Evolutionary conservation across 768 basidiomycete genomes (phyloP).

Genomic region (Tubosaeta sp.): DNA sequence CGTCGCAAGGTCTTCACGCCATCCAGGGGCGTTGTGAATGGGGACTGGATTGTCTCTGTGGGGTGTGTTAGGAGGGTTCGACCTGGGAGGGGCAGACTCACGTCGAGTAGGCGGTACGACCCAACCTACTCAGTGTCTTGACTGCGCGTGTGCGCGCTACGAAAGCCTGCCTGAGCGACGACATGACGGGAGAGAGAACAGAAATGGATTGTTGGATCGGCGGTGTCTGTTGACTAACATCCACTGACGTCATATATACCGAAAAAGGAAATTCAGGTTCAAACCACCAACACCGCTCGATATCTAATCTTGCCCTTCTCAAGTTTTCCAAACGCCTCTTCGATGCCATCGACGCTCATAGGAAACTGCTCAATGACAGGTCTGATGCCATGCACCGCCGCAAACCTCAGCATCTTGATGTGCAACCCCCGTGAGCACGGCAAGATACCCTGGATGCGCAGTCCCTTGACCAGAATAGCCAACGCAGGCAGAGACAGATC

Average conservation of each 20-base stretch:
- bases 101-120: too few species aligned
- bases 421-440: constrained; percentile 27
- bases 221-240: too few species aligned
- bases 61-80: too few species aligned
- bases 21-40: constrained; percentile 34
- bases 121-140: too few species aligned
- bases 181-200: too few species aligned
- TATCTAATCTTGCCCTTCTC: constrained; percentile 28
- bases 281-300: constrained; percentile 25
- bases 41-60: too few species aligned
- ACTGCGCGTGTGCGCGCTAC: too few species aligned
- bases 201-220: too few species aligned
- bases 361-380: constrained; percentile 32
- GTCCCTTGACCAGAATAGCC: constrained; percentile 10
- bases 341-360: constrained; percentile 29
- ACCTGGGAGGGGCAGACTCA: too few species aligned
- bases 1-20: constrained; percentile 66
- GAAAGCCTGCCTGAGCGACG: too few species aligned
- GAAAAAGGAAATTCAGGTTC: too few species aligned
- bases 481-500: constrained; percentile 22
- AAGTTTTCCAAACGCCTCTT: constrained; percentile 25
- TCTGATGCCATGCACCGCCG: constrained; percentile 25
- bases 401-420: constrained; percentile 33
- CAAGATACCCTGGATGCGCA: constrained; percentile 25
- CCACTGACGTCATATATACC: too few species aligned